Evolutionary conservation across 768 basidiomycete species (phyloP), one percentile per base, ranked within the genome.

Genomic region (Suillus discolor): DNA sequence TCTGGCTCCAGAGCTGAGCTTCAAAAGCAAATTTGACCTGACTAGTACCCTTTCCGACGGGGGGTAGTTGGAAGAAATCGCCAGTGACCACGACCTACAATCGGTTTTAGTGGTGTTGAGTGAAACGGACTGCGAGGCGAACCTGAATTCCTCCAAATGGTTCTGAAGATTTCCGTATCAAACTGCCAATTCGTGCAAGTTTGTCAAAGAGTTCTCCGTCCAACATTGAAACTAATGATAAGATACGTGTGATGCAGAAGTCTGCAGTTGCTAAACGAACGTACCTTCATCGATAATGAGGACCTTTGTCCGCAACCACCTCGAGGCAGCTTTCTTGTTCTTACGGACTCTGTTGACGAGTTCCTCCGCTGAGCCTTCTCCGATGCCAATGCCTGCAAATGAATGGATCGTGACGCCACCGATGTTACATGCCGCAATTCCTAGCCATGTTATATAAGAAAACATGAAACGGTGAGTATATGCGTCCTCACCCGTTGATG

Each of bases 51-150:
- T 89, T 96, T 8, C 82, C 81, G 0, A 99, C 96, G 2, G 97
- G 97, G 0, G 97, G 97, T 6, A 99, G 85, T 75, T 99, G 97
- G 80, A 99, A 98, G 80, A 99, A 99, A 74, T 99, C 97, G 9
- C 97, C 97, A 2, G 96, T 97, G 28, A 98, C 89, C 66, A 99
- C 83, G 47, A 98, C 79, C 92, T 95, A 73, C 34, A 34, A 18
- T 16, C 49, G 28, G 12, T 41, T 45, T 62, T 11, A 42, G 38
- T 55, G 49, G 57, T 25, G 25, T 51, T 51, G 47, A 38, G 15
- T 38, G 23, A 31, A 67, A 13, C 42, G 3, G 4, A 31, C 39
- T 20, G 16, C 3, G 60, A 16, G 18, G 62, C 74, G 12, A 42
- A 92, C 92, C 83, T 99, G 97, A 34, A 99, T 96, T 2, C 94